phyloP scores from a whole-genome alignment of 352 stramenopile genomes.

The Globisporangium camurandrum region DNA sequence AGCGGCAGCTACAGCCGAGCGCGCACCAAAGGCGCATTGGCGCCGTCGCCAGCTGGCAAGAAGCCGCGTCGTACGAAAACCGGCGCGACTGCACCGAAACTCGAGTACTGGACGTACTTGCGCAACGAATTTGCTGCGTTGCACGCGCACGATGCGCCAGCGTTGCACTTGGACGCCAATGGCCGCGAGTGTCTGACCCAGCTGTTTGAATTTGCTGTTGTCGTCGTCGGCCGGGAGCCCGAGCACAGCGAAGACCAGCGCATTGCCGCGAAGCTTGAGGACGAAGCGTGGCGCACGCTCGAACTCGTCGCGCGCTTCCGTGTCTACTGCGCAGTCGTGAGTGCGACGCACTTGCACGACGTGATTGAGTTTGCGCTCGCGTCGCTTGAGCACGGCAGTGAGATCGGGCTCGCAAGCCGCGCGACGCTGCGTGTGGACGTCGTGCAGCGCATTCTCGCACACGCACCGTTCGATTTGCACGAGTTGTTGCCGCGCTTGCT shows the following conservation, averaged over 20 bases:
- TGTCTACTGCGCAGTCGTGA: constrained; percentile 63
- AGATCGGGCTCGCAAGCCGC: constrained; percentile 2
- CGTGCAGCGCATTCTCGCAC: constrained; percentile 37
- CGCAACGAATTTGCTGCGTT: constrained; percentile 49
- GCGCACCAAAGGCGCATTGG: neutral
- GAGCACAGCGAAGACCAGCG: constrained; percentile 21
- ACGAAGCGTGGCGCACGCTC: constrained; percentile 60
- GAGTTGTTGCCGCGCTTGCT: constrained; percentile 33
- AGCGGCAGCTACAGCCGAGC: constrained; percentile 1
- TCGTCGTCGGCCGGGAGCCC: constrained; percentile 34
- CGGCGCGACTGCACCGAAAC: constrained; percentile 20
- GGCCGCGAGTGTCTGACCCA: constrained; percentile 49
- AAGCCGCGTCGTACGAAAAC: constrained; percentile 25
- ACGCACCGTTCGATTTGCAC: constrained; percentile 54
- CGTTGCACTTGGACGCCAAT: constrained; percentile 69
- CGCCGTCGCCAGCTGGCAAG: neutral
- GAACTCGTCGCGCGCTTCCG: constrained; percentile 43
- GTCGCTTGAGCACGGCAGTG: constrained; percentile 28
- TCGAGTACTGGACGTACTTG: constrained; percentile 53
- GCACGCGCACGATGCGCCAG: constrained; percentile 37
- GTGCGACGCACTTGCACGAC: constrained; percentile 38
- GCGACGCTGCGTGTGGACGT: constrained; percentile 22
- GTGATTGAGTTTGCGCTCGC: constrained; percentile 48
- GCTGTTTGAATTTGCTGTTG: constrained; percentile 45
- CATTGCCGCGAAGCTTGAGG: constrained; percentile 33